These are phyloP conservation scores for Rubroboletus pulcherrimus DNA, from an alignment of 768 basidiomycete genomes.

Conservation along the genomic window DNA sequence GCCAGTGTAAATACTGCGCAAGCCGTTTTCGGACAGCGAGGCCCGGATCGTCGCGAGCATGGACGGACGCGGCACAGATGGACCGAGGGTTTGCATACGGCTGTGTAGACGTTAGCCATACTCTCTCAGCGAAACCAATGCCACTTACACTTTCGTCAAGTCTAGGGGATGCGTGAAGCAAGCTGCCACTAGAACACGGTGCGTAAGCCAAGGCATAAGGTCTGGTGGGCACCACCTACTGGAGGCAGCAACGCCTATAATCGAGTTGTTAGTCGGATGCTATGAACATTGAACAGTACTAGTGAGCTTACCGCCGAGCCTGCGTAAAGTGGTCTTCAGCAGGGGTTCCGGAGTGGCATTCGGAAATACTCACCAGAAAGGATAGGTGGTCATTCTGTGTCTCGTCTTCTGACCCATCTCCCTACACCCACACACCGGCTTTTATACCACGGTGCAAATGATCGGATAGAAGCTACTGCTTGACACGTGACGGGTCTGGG, in stretches of 20 bases:
- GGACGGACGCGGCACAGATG: conserved; percentile 53
- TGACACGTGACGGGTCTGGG: conserved; percentile 2
- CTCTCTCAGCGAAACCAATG: neutral
- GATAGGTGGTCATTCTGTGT: conserved; percentile 25
- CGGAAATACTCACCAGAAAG: conserved; percentile 29
- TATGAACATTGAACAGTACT: neutral
- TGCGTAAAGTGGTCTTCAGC: conserved; percentile 22
- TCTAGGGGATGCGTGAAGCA: conserved; percentile 81
- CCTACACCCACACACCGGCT: neutral
- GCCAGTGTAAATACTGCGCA: conserved; percentile 76
- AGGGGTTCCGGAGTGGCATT: neutral
- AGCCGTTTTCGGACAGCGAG: conserved; percentile 64
- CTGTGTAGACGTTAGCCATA: conserved; percentile 33
- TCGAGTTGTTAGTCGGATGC: conserved; percentile 8
- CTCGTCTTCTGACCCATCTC: conserved; percentile 6
- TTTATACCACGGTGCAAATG: conserved; percentile 18
- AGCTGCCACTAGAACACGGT: conserved; percentile 59
- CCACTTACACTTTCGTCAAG: conserved; percentile 75
- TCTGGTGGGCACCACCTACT: conserved; percentile 38
- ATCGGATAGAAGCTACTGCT: conserved; percentile 9
- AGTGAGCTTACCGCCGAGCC: conserved; percentile 55
- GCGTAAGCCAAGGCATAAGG: neutral
- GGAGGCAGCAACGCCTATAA: conserved; percentile 57
- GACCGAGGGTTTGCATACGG: conserved; percentile 74
- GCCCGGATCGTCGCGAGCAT: conserved; percentile 60